phyloP scores from a whole-genome alignment of 371 early-diverging fungal species.

The Mortierella sp. region DNA sequence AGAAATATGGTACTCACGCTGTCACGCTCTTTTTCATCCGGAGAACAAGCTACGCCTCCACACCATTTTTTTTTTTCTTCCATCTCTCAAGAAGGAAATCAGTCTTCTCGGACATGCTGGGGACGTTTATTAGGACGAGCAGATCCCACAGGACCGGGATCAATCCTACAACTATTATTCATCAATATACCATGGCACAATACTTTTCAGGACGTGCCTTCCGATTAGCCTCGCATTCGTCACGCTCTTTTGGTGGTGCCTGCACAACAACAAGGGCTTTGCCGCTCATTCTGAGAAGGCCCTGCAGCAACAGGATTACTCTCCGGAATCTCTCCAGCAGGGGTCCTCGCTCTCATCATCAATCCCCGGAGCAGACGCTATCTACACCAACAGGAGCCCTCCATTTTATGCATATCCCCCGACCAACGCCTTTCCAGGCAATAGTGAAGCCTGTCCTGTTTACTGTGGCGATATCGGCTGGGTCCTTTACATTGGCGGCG shows the following conservation, averaged over 20 bases:
- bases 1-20: no score
- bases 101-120: no score
- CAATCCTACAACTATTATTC: no score
- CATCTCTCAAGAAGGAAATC: no score
- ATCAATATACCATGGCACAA: not conserved
- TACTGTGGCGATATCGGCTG: slow-evolving; percentile 20
- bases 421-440: slow-evolving; percentile 35
- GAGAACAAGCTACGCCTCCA: no score
- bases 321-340: not conserved
- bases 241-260: no score
- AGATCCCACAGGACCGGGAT: no score
- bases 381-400: slow-evolving; percentile 3
- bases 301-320: not conserved
- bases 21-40: no score
- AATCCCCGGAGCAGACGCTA: slow-evolving; percentile 12
- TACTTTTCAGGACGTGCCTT: not conserved
- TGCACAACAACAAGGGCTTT: no score
- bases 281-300: no score
- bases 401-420: not conserved
- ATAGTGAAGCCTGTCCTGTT: slow-evolving; percentile 34
- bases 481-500: slow-evolving; percentile 34
- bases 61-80: no score
- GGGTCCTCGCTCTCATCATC: not conserved
- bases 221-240: not conserved
- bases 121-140: no score